Evolutionary conservation across 2,329 filamentous ascomycete species (phyloP).

Genomic region (Cryphonectria naterciae): DNA sequence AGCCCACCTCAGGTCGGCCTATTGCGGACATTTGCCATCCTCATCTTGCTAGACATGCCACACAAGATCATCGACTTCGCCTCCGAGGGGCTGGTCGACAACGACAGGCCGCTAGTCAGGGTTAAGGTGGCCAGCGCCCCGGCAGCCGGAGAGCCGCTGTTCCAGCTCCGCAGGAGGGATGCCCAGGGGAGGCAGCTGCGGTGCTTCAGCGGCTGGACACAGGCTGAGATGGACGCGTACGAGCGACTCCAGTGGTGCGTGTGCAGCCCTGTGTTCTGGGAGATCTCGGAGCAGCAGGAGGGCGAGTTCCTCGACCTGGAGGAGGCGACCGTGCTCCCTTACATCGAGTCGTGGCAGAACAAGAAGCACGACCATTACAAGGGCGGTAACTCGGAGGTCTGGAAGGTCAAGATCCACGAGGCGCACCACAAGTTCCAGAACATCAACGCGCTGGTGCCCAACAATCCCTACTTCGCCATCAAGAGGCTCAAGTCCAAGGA

Average conservation of each 20-base stretch:
- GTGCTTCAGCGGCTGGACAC: conserved; percentile 25
- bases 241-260: conserved; percentile 28
- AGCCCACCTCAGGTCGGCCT: conserved; percentile 7
- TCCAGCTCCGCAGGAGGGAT: conserved; percentile 20
- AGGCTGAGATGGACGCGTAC: conserved; percentile 20
- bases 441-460: conserved; percentile 20
- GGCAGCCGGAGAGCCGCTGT: neutral
- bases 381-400: conserved; percentile 30
- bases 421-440: conserved; percentile 29
- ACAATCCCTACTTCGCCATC: conserved; percentile 29
- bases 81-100: conserved; percentile 8
- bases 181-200: conserved; percentile 4
- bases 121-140: neutral
- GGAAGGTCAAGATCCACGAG: conserved; percentile 30
- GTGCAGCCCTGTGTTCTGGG: conserved; percentile 25
- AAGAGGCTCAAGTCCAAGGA: conserved; percentile 29
- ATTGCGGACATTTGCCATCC: conserved; percentile 23
- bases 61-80: conserved; percentile 23
- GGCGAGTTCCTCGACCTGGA: conserved; percentile 24
- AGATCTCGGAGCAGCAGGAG: conserved; percentile 21
- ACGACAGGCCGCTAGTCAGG: conserved; percentile 14
- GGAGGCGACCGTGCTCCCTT: conserved; percentile 27
- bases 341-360: conserved; percentile 27
- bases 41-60: conserved; percentile 18
- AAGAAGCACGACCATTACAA: conserved; percentile 28